These are phyloP conservation scores for Poa pratensis DNA, from an alignment of 176 grass and related monocot species.

Conservation along the genomic window DNA sequence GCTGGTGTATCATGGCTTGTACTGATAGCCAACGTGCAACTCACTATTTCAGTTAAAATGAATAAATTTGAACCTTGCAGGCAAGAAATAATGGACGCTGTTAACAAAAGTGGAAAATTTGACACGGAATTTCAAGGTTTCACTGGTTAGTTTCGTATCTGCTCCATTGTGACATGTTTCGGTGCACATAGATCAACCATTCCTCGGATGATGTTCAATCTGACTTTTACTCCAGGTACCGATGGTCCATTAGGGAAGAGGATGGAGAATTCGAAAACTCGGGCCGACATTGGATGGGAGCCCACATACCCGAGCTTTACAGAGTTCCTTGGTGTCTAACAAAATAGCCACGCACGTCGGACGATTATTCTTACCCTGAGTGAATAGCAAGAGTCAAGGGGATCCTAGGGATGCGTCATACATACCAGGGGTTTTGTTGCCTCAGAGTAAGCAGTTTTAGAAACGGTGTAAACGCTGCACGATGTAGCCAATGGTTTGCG, in stretches of 20 bases:
- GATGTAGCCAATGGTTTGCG: no score
- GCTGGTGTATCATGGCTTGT: background rate
- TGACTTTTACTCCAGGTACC: conserved; percentile 44
- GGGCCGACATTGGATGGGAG: conserved; percentile 76
- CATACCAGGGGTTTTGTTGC: no score
- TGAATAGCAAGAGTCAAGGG: background rate
- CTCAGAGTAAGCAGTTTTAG: no score
- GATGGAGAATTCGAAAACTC: conserved; percentile 82
- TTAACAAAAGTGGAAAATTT: conserved; percentile 80
- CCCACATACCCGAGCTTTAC: conserved; percentile 68
- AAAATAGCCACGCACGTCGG: background rate
- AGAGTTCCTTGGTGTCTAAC: conserved; percentile 60
- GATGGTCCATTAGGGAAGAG: conserved; percentile 86
- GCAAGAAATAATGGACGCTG: conserved; percentile 90
- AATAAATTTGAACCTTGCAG: conserved; percentile 42
- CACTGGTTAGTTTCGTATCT: conserved; percentile 56
- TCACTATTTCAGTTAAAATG: background rate
- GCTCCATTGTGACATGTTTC: background rate
- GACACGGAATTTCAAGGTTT: conserved; percentile 76
- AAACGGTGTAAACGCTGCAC: no score
- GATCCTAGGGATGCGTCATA: background rate
- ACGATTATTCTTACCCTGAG: background rate
- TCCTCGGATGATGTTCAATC: background rate
- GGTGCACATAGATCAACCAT: background rate
- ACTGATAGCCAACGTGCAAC: no score